Evolutionary conservation across 805 yeast species (phyloP).

Genomic region (Candida odintsovae): DNA sequence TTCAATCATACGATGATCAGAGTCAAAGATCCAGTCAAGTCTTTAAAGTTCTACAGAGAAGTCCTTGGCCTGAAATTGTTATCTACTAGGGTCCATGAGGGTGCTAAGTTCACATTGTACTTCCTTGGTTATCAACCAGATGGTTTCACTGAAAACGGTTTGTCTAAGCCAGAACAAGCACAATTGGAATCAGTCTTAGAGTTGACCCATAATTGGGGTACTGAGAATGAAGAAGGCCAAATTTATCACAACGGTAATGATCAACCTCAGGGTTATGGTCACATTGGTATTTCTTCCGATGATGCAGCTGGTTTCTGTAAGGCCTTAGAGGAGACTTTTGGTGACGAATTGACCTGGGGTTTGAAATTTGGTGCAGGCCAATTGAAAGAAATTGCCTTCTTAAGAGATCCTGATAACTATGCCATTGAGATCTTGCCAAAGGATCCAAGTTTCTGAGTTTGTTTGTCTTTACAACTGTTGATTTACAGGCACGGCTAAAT

Average conservation of each 20-base stretch:
- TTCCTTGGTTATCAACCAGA: slow-evolving; percentile 70
- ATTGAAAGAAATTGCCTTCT: slow-evolving; percentile 59
- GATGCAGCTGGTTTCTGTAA: slow-evolving; percentile 55
- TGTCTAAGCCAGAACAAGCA: slow-evolving; percentile 29
- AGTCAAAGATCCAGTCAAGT: slow-evolving; percentile 73
- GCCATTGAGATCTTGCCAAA: slow-evolving; percentile 64
- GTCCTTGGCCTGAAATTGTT: slow-evolving; percentile 77
- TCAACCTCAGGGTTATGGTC: slow-evolving; percentile 79
- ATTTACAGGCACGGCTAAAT: too few species aligned
- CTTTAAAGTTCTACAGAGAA: slow-evolving; percentile 73
- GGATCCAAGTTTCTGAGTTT: slow-evolving; percentile 3
- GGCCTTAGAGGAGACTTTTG: slow-evolving; percentile 38
- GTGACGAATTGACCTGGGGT: slow-evolving; percentile 54
- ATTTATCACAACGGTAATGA: slow-evolving; percentile 81
- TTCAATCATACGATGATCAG: slow-evolving; percentile 93
- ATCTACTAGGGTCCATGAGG: slow-evolving; percentile 48
- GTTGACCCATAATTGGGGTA: slow-evolving; percentile 94
- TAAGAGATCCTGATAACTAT: slow-evolving; percentile 90
- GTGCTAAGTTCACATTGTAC: slow-evolving; percentile 78
- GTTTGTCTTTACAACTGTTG: too few species aligned
- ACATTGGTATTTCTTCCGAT: slow-evolving; percentile 66
- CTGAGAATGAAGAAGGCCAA: slow-evolving; percentile 73
- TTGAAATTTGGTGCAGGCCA: slow-evolving; percentile 50
- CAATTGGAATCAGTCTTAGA: slow-evolving; percentile 70
- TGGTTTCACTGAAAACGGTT: slow-evolving; percentile 30